These are phyloP conservation scores for Eimeria brunetti DNA, from an alignment of 169 alveolate species.

Conservation along the genomic window DNA sequence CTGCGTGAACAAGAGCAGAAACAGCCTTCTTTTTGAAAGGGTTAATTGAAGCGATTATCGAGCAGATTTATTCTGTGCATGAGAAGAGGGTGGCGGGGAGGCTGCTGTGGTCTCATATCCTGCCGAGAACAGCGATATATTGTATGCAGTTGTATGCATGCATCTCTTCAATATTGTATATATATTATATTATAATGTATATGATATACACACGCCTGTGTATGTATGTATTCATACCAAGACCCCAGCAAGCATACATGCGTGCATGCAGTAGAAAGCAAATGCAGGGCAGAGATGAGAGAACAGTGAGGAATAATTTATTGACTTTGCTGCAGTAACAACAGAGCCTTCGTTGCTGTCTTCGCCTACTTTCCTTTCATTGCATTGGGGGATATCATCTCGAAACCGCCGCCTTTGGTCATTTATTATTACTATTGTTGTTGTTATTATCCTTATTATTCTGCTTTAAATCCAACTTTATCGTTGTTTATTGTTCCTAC, in stretches of 20 bases:
- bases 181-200: too few relatives aligned
- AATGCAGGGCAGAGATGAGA: not conserved
- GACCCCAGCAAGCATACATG: not conserved
- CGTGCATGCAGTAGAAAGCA: not conserved
- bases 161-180: not conserved
- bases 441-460: too few relatives aligned
- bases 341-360: not conserved
- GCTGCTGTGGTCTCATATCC: not conserved
- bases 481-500: too few relatives aligned
- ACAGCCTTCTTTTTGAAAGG: not conserved
- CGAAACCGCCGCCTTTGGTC: conserved; percentile 5
- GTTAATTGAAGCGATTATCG: not conserved
- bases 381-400: conserved; percentile 23
- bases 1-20: not conserved
- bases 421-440: too few relatives aligned
- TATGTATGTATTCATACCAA: too few relatives aligned
- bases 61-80: not conserved
- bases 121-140: not conserved
- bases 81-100: not conserved
- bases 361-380: not conserved
- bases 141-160: not conserved
- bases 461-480: too few relatives aligned
- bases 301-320: conserved; percentile 10
- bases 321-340: not conserved
- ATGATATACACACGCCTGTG: too few relatives aligned